Base-by-base conservation (phyloP, 2,329 filamentous ascomycete species). In the Thielaviopsis populi region DNA sequence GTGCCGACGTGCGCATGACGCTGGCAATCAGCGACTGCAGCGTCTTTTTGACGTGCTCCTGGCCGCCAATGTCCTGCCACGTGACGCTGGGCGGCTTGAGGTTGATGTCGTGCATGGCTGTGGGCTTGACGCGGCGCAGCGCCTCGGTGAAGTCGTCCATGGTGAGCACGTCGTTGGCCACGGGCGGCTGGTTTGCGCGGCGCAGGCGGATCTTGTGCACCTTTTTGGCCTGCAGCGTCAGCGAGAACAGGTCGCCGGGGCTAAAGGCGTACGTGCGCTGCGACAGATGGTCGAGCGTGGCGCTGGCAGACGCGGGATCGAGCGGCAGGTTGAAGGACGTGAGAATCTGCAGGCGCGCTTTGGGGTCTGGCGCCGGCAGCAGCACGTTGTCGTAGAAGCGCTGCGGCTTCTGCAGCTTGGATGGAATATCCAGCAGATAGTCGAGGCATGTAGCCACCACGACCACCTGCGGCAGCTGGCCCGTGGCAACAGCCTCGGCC, bases 41-140 rank as follows among this genome's bases (percentile, higher is more conserved):
- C 1, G 77, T 77, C 64, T 76, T 78, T 71, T 95, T 95, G 67
- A 95, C 83, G 48, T 81, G 78, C 54, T 87, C 82, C 67, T 95
- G 88, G 0, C 92, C 92, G 66, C 90, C 91, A 61, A 97, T 92
- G 70, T 96, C 89, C 59, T 81, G 79, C 91, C 91, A 97, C 72
- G 81, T 82, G 33, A 95, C 85, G 15, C 88, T 91, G 0, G 91
- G 91, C 8, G 89, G 91, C 70, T 95, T 89, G 58, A 96, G 79
- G 71, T 94, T 89, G 63, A 96, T 85, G 70, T 95, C 91, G 68
- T 89, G 85, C 83, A 97, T 92, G 2, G 90, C 89, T 0, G 87
- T 91, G 1, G 92, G 90, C 11, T 83, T 81, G n/a, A 91, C 84
- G 63, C 82, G 75, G 43, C 81, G 78, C 42, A 92, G 78, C 0